phyloP scores from a whole-genome alignment of 352 stramenopile species.

The Pythium vanterpoolii region DNA sequence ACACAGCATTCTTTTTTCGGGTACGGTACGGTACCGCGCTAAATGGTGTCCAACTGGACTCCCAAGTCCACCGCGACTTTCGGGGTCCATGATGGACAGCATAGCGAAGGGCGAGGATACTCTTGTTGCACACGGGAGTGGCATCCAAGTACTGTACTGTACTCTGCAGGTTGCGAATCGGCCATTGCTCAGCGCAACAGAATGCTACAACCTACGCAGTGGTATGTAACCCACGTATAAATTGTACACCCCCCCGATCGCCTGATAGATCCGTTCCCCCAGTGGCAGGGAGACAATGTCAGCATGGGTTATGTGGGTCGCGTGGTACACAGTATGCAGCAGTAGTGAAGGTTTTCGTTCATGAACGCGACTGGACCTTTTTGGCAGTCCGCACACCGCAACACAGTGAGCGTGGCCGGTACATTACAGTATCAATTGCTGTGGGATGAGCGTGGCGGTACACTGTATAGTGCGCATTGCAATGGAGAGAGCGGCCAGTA shows the following conservation, averaged over 20 bases:
- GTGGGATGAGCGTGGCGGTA: not conserved
- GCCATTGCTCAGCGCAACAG: too few species aligned
- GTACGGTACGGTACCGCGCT: too few species aligned
- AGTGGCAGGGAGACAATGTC: too few species aligned
- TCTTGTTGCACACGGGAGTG: not conserved
- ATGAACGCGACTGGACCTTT: not conserved
- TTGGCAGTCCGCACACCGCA: not conserved
- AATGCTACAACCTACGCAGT: too few species aligned
- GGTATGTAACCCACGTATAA: too few species aligned
- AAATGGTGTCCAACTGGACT: not conserved
- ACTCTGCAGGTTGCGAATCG: not conserved
- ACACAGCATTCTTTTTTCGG: not conserved
- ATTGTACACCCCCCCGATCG: too few species aligned
- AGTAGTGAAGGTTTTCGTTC: not conserved
- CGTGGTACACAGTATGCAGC: too few species aligned
- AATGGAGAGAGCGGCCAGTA: too few species aligned
- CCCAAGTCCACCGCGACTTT: not conserved
- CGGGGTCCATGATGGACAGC: not conserved
- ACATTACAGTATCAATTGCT: too few species aligned
- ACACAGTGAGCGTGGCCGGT: not conserved
- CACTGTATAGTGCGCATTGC: not conserved
- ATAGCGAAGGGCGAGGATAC: not conserved
- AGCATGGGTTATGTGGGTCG: too few species aligned
- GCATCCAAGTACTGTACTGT: not conserved
- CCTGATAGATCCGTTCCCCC: not conserved